Evolutionary conservation across 2,329 filamentous ascomycete species (phyloP), one percentile per base, ranked within the genome.

Genomic region (Verticillium nonalfalfae): DNA sequence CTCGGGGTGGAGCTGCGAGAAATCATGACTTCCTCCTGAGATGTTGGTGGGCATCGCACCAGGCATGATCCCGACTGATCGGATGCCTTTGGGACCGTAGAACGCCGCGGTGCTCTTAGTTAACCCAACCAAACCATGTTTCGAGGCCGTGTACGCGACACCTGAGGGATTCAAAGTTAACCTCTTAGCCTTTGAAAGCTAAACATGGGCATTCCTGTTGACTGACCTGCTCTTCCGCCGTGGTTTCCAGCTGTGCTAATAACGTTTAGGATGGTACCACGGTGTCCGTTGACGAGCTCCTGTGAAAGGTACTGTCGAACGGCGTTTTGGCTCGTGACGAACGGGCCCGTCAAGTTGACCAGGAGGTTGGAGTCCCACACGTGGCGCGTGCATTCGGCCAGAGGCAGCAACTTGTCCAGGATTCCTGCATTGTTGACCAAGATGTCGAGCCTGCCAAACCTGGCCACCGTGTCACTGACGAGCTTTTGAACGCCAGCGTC

Each of bases 21-120:
- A 36, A 11, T 58, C 35, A 14, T 56, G 18, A 34, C 59, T 39
- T 6, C 55, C 54, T 9, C 36, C 38, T 1, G 62, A 66, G 58
- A 87, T 85, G 63, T 85, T 85, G 11, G 84, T 86, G 18, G 74
- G 63, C 79, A 86, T 85, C n/a, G 74, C 78, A 10, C 81, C 83
- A 52, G 83, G 74, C 64, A 83, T 79, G 77, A 26, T 50, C 1
- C 15, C 40, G 5, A 50, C 15, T 3, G 40, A 26, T 18, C 40
- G 40, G 62, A 87, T 82, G 31, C 82, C 82, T 70, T 81, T 79
- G 35, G 73, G 72, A 1, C 78, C 78, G 66, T 87, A 87, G 67
- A 77, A 82, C 0, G 78, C 76, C 2, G 83, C 84, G 14, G 82
- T 87, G 71, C 82, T 86, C 70, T 81, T 82, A 14, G 81, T 84